Evolutionary conservation across 768 basidiomycete species (phyloP).

Genomic region (Podaxis rugospora): DNA sequence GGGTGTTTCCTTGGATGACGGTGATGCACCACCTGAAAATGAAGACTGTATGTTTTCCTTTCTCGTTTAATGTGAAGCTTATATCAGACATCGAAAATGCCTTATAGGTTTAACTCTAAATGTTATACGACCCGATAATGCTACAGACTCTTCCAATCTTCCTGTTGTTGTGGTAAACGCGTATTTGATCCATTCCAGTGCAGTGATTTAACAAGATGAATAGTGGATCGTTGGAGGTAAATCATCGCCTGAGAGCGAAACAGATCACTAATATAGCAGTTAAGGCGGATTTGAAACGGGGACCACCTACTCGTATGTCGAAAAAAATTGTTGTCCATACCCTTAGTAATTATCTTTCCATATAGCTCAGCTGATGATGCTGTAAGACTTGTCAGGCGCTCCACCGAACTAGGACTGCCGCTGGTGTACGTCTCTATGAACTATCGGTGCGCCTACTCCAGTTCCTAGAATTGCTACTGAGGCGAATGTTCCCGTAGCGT

Average conservation of each 20-base stretch:
- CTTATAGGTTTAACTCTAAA: constrained; percentile 39
- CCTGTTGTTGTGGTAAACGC: constrained; percentile 45
- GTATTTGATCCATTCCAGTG: background rate
- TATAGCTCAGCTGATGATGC: constrained; percentile 37
- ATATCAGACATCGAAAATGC: background rate
- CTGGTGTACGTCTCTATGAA: constrained; percentile 52
- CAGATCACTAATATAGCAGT: background rate
- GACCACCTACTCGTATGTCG: constrained; percentile 16
- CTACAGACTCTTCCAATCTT: constrained; percentile 31
- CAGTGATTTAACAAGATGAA: background rate
- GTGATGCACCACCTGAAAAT: constrained; percentile 14
- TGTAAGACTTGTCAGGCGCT: constrained; percentile 35
- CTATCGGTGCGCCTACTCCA: constrained; percentile 28
- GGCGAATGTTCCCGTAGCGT: constrained; percentile 13
- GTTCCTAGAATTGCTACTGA: background rate
- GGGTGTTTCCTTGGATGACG: constrained; percentile 6
- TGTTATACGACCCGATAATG: constrained; percentile 35
- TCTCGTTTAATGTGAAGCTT: background rate
- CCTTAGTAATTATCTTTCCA: background rate
- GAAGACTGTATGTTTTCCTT: constrained; percentile 20
- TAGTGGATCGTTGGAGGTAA: constrained; percentile 45
- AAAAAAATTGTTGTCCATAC: background rate
- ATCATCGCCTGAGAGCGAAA: background rate
- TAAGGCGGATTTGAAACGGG: constrained; percentile 25
- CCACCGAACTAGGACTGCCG: constrained; percentile 37